Percentiles rank a stretch among this genome's conserved stretches.
Evolutionary conservation across 345 rosid genomes (phyloP).

Genomic region (Psidium guajava): DNA sequence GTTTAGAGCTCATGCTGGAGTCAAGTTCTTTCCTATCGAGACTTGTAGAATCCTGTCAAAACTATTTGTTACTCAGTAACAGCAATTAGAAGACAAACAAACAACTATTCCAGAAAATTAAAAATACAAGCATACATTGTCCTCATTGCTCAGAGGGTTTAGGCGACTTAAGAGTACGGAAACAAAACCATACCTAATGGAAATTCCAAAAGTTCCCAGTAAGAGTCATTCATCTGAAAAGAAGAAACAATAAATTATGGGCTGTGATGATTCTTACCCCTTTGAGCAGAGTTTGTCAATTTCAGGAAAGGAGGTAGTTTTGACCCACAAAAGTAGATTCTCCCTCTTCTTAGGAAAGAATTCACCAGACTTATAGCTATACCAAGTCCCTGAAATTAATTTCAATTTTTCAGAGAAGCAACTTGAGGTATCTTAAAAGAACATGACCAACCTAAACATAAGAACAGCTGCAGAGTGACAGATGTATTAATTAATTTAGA

Average conservation of each 20-base stretch:
- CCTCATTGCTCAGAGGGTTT: conserved; percentile 24
- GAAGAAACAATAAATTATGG: neutral
- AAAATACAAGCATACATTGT: conserved; percentile 30
- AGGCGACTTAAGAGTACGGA: conserved; percentile 44
- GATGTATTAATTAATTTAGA: neutral
- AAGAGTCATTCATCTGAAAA: conserved; percentile 4
- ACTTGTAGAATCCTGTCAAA: conserved; percentile 23
- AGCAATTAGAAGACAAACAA: conserved; percentile 1
- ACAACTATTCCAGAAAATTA: neutral
- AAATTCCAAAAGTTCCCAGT: conserved; percentile 11
- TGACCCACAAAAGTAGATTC: conserved; percentile 43
- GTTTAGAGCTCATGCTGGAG: conserved; percentile 9
- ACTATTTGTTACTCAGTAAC: neutral
- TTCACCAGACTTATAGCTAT: conserved; percentile 14
- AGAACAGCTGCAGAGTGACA: neutral
- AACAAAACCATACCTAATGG: conserved; percentile 41
- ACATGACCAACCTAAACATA: neutral
- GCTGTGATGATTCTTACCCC: conserved; percentile 29
- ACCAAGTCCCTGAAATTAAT: conserved; percentile 20
- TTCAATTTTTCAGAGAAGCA: neutral
- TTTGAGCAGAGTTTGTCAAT: conserved; percentile 25
- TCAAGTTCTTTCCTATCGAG: conserved; percentile 8
- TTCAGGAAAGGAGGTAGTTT: conserved; percentile 35
- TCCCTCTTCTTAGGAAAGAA: conserved; percentile 45
- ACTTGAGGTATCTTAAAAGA: neutral